Base-by-base conservation (phyloP, 2,329 filamentous ascomycete genomes). In the Diaporthe batatas region DNA sequence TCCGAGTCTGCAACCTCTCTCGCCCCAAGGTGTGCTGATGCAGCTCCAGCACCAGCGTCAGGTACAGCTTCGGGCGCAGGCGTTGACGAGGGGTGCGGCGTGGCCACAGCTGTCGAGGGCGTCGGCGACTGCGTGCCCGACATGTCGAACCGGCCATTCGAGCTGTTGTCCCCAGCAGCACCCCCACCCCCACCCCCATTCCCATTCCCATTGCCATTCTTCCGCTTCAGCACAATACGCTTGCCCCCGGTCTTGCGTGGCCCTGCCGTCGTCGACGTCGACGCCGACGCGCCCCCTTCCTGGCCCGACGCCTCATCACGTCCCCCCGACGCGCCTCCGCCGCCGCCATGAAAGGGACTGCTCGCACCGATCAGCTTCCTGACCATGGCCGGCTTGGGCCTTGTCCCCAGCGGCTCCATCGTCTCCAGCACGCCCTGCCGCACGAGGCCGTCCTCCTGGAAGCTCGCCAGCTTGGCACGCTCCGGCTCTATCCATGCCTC, bases 381-480 rank as follows among this genome's bases (percentile, higher is more conserved):
- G 76, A 91, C 85, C 79, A 90, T 88, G 62, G 87, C 83, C 29
- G 87, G 87, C 82, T 89, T 90, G 16, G 95, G 95, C 77, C 91
- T 86, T 70, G 91, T 88, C 53, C 95, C 95, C 71, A 98, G 84
- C 34, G 95, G 92, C 69, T 91, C 91, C 95, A 97, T 97, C 78
- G 92, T 92, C 82, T 94, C 92, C 73, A 97, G 86, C 23, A 97
- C 93, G 75, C 93, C 93, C 81, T 91, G 90, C 64, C 92, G 88
- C 78, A 92, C 86, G 77, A 96, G 88, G 57, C 93, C 93, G 72
- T 88, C 90, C 80, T 97, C 94, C 84, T 94, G 91, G 80, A 92
- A 97, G 80, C 93, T 96, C 14, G 95, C 80, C 81, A 88, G 89
- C 81, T 83, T 86, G 82, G 89, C 87, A 51, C 90, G 83, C 10